Percentiles rank a stretch among this genome's conserved stretches.
Evolutionary conservation across 345 rosid genomes (phyloP).

Genomic region (Toxicodendron radicans): DNA sequence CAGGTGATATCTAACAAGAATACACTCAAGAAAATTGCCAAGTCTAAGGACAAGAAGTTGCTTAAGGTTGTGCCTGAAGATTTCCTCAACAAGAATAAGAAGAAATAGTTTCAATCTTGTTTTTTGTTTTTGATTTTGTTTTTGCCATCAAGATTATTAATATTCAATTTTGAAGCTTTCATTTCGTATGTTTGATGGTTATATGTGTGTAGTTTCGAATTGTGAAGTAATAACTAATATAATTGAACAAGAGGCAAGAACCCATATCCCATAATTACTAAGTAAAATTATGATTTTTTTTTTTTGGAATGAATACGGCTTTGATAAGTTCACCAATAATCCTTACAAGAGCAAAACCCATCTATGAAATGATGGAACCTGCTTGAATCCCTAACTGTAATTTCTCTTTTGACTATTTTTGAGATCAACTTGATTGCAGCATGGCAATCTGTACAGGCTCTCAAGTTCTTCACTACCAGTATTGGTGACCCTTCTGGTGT

Average conservation of each 20-base stretch:
- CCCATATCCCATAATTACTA: too few species aligned
- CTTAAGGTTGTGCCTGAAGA: slow-evolving; percentile 79
- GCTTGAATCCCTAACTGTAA: slow-evolving; percentile 81
- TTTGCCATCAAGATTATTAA: neutral
- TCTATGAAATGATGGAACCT: slow-evolving; percentile 85
- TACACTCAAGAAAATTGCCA: slow-evolving; percentile 75
- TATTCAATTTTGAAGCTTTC: too few species aligned
- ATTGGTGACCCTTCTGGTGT: slow-evolving; percentile 74
- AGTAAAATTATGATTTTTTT: too few species aligned
- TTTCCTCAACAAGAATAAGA: slow-evolving; percentile 24
- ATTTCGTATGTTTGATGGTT: neutral
- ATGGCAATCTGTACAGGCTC: slow-evolving; percentile 88
- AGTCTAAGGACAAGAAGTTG: slow-evolving; percentile 73
- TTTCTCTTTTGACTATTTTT: slow-evolving; percentile 71
- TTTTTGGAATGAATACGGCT: too few species aligned
- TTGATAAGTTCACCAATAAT: slow-evolving; percentile 60
- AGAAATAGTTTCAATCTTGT: slow-evolving; percentile 10
- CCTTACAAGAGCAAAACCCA: slow-evolving; percentile 75
- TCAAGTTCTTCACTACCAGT: slow-evolving; percentile 78
- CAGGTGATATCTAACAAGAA: slow-evolving; percentile 83
- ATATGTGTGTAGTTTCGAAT: neutral
- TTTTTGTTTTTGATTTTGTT: neutral
- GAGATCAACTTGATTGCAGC: slow-evolving; percentile 82
- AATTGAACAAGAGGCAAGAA: too few species aligned
- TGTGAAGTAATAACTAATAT: too few species aligned